Evolutionary conservation across 1,284 basidiomycete genomes (phyloP), one percentile per base, ranked within the genome.

Genomic region (Trichosporon sp.): DNA sequence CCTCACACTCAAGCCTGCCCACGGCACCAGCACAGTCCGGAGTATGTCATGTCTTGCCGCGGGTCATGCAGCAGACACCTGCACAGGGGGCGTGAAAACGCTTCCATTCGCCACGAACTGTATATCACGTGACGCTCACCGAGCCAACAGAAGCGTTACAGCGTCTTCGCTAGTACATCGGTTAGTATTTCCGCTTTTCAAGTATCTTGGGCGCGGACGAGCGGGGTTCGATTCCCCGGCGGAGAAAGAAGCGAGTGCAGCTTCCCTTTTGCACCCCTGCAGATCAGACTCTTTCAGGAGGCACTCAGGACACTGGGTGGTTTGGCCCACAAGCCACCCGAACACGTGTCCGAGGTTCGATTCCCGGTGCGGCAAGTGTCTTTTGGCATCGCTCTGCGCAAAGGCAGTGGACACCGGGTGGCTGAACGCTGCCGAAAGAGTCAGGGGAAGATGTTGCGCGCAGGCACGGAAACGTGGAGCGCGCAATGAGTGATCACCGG

Each of bases 161-260:
- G 31, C 5, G 11, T 61, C 32, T 61, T 61, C 56, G 56, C 26
- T 61, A 61, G 56, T 61, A 31, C 31, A 61, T 32, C 56, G 56
- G 56, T 61, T 35, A 61, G 56, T 31, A 61, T 61, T 32, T 61
- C 31, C 56, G 56, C 56, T 61, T 61, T 61, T 61, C 56, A 61
- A 54, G 19, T 19, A 7, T 54, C 56, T 61, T 61, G 56, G 14
- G 32, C 56, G 56, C 56, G 56, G 31, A 35, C 26, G 56, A 35
- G 26, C 56, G 56, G 56, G 56, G 56, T 61, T 61, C 56, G 56
- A 61, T 61, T 61, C 56, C 56, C 56, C 56, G 56, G 26, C 31
- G 26, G 56, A 61, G 56, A 61, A 61, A 21, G 56, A 61, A 14
- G 26, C 31, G 4, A 16, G 1, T 16, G 3, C 2, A 61, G 31